Base-by-base conservation (phyloP, 371 early-diverging fungal species). In the Rhizopus sp. region DNA sequence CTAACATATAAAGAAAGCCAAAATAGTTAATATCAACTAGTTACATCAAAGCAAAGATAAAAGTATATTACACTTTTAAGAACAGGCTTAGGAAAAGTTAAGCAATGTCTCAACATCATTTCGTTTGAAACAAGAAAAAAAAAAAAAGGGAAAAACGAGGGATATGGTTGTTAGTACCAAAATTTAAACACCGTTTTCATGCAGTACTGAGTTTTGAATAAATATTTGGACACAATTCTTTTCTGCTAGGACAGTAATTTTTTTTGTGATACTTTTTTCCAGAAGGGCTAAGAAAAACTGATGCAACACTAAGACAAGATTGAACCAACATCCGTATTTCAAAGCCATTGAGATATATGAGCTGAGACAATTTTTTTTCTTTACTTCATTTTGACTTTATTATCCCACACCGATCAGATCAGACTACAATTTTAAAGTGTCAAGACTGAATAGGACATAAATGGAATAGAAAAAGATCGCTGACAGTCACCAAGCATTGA, bases 401-500 rank as follows among this genome's bases (percentile, higher is more conserved):
- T 45, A 45, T 46, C 32, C 56, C 49, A 47, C 39, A 48, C 48
- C 40, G n/a, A n/a, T n/a, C n/a, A n/a, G 31, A 56, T 39, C 48
- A 48, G 32, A 47, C 48, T 39, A 56, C 48, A 46, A 47, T 56
- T 31, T 56, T 56, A 37, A 39, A 56, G 39, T 56, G 39, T 56
- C 56, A 56, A 40, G 48, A n/a, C 48, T 48, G 39, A 56, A 56
- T 48, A 56, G 48, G 56, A 38, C 49, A 56, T 56, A 37, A 39
- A 23, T 29, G 38, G 40, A 56, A 56, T 48, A 56, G 49, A 54
- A 54, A 54, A 54, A 54, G 55, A 33, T 47, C 12, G 2, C 12
- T n/a, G 38, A 51, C 34, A 33, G 51, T 33, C 51, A 51, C 32
- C 5, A 48, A 48, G 48, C 48, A 48, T 48, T 48, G 50, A 37